These are phyloP conservation scores for Jatropha curcas DNA, from an alignment of 345 rosid genomes.

Conservation along the genomic window DNA sequence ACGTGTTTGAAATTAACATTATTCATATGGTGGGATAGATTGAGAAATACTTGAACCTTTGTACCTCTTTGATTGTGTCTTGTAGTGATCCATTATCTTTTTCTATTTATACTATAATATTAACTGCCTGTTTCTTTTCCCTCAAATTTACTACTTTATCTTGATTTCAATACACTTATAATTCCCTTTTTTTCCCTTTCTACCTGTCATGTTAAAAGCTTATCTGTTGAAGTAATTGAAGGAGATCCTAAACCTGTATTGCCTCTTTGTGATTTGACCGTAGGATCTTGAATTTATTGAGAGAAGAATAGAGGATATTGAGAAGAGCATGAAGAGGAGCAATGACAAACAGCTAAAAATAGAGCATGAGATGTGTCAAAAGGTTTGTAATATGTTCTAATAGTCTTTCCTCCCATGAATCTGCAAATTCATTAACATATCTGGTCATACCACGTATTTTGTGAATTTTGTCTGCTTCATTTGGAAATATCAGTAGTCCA, in stretches of 20 bases:
- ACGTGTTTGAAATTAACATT: neutral
- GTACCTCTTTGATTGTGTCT: neutral
- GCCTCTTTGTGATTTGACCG: constrained; percentile 9
- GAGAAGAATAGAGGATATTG: constrained; percentile 79
- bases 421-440: neutral
- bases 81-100: neutral
- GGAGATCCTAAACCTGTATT: constrained; percentile 2
- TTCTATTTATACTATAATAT: neutral
- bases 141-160: neutral
- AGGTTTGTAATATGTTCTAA: constrained; percentile 37
- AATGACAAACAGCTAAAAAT: constrained; percentile 88
- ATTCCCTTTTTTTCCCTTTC: neutral
- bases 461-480: neutral
- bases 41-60: neutral
- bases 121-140: neutral
- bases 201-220: constrained; percentile 5
- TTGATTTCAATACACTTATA: neutral
- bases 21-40: neutral
- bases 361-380: constrained; percentile 65
- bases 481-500: neutral
- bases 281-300: constrained; percentile 90
- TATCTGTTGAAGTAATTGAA: constrained; percentile 6
- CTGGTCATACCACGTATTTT: neutral
- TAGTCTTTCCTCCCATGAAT: neutral
- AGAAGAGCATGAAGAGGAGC: constrained; percentile 99